These are phyloP conservation scores for Colletotrichum sp. DNA, from an alignment of 2,329 filamentous ascomycete species.

Conservation along the genomic window DNA sequence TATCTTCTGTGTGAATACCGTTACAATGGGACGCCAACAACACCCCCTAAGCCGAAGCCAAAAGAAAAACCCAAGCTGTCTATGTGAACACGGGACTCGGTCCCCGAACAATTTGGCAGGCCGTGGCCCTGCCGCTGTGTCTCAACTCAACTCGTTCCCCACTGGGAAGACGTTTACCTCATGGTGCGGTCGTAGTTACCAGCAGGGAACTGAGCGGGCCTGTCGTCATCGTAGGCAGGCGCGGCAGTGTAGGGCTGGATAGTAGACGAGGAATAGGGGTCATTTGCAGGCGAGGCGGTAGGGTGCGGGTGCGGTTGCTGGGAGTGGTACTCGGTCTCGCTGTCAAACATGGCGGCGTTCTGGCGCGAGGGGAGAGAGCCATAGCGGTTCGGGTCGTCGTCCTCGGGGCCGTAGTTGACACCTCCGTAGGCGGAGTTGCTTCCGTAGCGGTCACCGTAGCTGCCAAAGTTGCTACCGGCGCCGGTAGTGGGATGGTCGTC, in stretches of 20 bases:
- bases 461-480: constrained; percentile 28
- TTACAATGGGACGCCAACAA: constrained; percentile 28
- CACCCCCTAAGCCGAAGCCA: constrained; percentile 20
- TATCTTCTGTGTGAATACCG: constrained; percentile 24
- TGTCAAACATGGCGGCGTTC: constrained; percentile 51
- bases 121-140: neutral
- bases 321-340: constrained; percentile 53
- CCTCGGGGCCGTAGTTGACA: constrained; percentile 31
- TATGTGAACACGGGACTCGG: constrained; percentile 15
- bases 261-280: constrained; percentile 22
- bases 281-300: neutral
- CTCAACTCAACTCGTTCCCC: neutral
- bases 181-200: constrained; percentile 59
- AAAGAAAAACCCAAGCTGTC: constrained; percentile 17
- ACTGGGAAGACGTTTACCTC: neutral
- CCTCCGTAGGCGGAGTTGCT: constrained; percentile 24
- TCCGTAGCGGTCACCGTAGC: constrained; percentile 37
- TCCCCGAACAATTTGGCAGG: neutral
- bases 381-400: constrained; percentile 44
- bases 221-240: constrained; percentile 44
- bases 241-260: constrained; percentile 39
- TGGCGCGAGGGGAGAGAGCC: constrained; percentile 40
- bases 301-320: constrained; percentile 20
- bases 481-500: constrained; percentile 37
- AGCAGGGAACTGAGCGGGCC: constrained; percentile 59